These are phyloP conservation scores for Colletotrichum sp. DNA, from an alignment of 2,329 filamentous ascomycete species.

Conservation along the genomic window DNA sequence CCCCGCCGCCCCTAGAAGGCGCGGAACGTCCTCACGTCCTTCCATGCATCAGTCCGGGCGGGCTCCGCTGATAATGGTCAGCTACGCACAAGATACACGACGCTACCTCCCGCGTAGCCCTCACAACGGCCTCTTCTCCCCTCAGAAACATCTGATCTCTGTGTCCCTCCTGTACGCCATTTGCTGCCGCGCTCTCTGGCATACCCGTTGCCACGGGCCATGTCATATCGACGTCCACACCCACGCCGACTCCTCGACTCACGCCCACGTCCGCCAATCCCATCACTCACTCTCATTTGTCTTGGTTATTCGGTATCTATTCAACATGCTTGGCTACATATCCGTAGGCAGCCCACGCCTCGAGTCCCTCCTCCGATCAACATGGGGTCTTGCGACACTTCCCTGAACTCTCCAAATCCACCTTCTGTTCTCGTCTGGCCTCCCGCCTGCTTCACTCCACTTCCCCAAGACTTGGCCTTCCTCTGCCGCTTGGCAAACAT, in stretches of 20 bases:
- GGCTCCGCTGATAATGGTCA: slow-evolving; percentile 6
- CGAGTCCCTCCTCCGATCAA: slow-evolving; percentile 4
- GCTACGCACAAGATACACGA: not conserved
- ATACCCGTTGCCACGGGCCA: not conserved
- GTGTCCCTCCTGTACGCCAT: not conserved
- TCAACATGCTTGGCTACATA: not conserved
- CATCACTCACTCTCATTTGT: not conserved
- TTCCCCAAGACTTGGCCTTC: slow-evolving; percentile 17
- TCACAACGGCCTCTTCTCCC: not conserved
- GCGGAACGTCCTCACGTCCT: slow-evolving; percentile 18
- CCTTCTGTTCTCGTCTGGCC: slow-evolving; percentile 19
- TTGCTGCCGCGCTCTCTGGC: not conserved
- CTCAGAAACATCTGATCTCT: not conserved
- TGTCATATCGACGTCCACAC: not conserved
- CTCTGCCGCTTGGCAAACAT: slow-evolving; percentile 10
- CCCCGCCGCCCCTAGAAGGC: slow-evolving; percentile 9
- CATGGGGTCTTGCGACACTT: not conserved
- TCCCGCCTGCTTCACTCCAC: slow-evolving; percentile 18
- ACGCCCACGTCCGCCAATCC: not conserved
- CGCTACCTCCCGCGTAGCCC: not conserved
- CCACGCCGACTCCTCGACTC: not conserved
- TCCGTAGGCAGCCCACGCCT: not conserved
- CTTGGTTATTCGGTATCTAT: not conserved
- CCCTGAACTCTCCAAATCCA: not conserved
- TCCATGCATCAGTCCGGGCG: slow-evolving; percentile 17